phyloP scores from a whole-genome alignment of 768 basidiomycete species.

The Russula vinacea region DNA sequence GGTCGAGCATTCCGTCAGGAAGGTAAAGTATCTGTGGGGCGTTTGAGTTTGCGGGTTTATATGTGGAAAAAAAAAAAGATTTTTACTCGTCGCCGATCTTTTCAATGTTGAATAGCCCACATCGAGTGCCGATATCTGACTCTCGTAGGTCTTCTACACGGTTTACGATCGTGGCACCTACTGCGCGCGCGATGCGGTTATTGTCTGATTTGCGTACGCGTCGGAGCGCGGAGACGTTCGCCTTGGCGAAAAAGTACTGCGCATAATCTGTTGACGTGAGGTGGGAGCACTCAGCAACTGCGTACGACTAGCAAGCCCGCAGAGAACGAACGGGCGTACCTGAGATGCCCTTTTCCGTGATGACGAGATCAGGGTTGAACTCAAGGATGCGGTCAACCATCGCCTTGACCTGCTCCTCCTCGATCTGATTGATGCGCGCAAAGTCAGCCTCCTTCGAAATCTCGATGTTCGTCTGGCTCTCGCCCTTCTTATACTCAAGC shows the following conservation, averaged over 20 bases:
- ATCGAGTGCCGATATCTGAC: slow-evolving; percentile 85
- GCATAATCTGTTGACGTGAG: slow-evolving; percentile 66
- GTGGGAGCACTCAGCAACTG: background rate
- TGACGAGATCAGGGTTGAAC: slow-evolving; percentile 91
- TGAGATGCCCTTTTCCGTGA: slow-evolving; percentile 97
- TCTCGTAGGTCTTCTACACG: slow-evolving; percentile 92
- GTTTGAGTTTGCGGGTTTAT: slow-evolving; percentile 36
- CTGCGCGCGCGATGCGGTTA: slow-evolving; percentile 94
- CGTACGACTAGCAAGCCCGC: background rate
- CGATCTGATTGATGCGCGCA: slow-evolving; percentile 87
- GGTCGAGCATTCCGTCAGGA: slow-evolving; percentile 83
- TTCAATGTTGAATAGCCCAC: slow-evolving; percentile 95
- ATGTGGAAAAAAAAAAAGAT: background rate
- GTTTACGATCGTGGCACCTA: slow-evolving; percentile 96
- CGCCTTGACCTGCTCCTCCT: slow-evolving; percentile 93
- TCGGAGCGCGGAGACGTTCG: slow-evolving; percentile 88
- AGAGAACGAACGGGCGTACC: slow-evolving; percentile 49
- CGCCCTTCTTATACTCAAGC: slow-evolving; percentile 98
- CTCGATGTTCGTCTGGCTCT: slow-evolving; percentile 98
- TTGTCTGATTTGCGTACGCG: slow-evolving; percentile 99
- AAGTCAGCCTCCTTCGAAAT: slow-evolving; percentile 93
- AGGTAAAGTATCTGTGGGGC: slow-evolving; percentile 99
- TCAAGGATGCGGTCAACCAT: slow-evolving; percentile 83
- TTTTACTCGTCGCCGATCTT: slow-evolving; percentile 92
- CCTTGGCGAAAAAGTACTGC: slow-evolving; percentile 83